These are phyloP conservation scores for Pestalotiopsis sp. DNA, from an alignment of 2,329 filamentous ascomycete genomes.

Conservation along the genomic window DNA sequence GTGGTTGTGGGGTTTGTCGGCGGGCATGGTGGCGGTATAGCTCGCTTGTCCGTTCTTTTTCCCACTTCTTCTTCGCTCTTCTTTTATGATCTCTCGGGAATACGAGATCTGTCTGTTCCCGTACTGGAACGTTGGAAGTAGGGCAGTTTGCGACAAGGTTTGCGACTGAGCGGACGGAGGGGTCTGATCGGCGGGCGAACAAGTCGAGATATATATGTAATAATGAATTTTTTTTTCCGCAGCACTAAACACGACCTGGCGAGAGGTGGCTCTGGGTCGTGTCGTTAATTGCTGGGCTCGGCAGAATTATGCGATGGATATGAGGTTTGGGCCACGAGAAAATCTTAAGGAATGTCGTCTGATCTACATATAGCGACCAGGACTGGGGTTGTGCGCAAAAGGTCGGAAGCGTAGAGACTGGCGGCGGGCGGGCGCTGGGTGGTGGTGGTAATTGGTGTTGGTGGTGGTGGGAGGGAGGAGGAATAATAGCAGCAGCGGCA, in stretches of 20 bases:
- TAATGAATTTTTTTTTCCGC: not conserved
- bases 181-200: not conserved
- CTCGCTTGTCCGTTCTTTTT: not conserved
- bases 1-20: conserved; percentile 40
- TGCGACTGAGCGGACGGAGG: not conserved
- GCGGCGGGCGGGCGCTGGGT: not conserved
- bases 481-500: not conserved
- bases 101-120: not conserved
- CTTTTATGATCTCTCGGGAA: not conserved
- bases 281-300: not conserved
- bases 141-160: not conserved
- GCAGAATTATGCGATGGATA: conserved; percentile 4
- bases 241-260: not conserved
- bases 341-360: not conserved
- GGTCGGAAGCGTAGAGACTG: not conserved
- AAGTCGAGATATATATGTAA: not conserved
- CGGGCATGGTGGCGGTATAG: conserved; percentile 28
- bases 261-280: not conserved
- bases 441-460: not conserved
- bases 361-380: not conserved
- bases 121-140: not conserved
- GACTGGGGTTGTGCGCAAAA: not conserved
- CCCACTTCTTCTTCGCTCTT: not conserved
- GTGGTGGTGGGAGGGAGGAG: not conserved
- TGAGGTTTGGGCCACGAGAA: not conserved